Percentiles rank a stretch among this genome's conserved stretches.
Conservation (phyloP, 176 grass and related monocot species). For the Saccharum spontaneum region DNA sequence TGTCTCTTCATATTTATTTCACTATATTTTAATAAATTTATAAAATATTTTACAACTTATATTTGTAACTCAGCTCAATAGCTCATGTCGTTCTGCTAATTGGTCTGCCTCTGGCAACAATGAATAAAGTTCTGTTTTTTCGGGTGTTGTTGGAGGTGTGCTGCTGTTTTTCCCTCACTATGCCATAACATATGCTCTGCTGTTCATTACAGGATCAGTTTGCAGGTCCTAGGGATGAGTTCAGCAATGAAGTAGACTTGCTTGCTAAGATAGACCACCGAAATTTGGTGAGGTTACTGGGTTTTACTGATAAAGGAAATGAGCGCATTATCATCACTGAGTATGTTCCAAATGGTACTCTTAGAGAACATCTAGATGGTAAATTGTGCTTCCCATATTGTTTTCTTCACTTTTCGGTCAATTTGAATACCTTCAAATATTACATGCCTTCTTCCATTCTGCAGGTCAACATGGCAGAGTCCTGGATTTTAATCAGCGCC, state of each 20-base stretch:
- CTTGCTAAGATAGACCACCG: slow-evolving; percentile 97
- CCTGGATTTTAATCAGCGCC: slow-evolving; percentile 90
- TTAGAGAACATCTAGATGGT: slow-evolving; percentile 97
- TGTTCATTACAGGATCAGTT: slow-evolving; percentile 70
- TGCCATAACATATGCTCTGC: slow-evolving; percentile 18
- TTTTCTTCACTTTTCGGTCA: neutral
- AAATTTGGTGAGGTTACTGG: slow-evolving; percentile 96
- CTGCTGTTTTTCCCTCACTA: neutral
- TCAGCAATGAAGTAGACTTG: slow-evolving; percentile 93
- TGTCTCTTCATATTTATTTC: neutral
- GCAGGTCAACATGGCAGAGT: slow-evolving; percentile 75
- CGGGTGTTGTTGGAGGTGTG: neutral
- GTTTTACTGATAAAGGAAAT: slow-evolving; percentile 84
- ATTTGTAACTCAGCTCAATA: neutral
- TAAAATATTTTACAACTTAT: neutral
- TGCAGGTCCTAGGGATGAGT: slow-evolving; percentile 78
- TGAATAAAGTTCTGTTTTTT: slow-evolving; percentile 25
- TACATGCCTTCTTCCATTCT: slow-evolving; percentile 37
- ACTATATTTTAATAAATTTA: slow-evolving; percentile 5
- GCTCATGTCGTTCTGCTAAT: neutral
- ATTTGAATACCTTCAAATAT: neutral
- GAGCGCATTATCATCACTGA: slow-evolving; percentile 97
- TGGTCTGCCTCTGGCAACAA: neutral
- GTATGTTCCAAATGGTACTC: slow-evolving; percentile 92
- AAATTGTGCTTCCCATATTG: slow-evolving; percentile 37